These are phyloP conservation scores for Anisodus tanguticus DNA, from an alignment of 257 asterid species.

Conservation along the genomic window DNA sequence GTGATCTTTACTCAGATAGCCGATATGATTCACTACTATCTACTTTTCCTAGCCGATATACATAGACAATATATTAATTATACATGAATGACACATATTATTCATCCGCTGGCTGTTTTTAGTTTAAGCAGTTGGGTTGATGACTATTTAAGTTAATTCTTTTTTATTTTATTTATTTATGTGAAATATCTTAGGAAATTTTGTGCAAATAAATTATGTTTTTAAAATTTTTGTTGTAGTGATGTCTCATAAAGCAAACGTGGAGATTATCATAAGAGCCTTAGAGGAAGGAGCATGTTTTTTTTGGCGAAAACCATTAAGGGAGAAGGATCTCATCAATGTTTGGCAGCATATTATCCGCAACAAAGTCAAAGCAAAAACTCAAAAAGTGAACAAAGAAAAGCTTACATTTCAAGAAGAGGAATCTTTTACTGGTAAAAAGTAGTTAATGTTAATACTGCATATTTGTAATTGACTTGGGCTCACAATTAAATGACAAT, in stretches of 20 bases:
- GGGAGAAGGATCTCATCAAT: not conserved
- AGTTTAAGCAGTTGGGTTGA: too few relatives aligned
- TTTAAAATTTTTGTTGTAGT: not conserved
- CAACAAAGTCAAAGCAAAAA: not conserved
- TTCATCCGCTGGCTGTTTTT: too few relatives aligned
- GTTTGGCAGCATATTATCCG: constrained; percentile 36
- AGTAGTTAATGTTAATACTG: not conserved
- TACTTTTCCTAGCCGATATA: too few relatives aligned
- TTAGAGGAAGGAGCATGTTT: constrained; percentile 27
- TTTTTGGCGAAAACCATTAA: constrained; percentile 30
- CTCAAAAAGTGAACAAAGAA: not conserved
- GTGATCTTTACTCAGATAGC: too few relatives aligned
- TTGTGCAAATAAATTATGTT: not conserved
- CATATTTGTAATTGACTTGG: too few relatives aligned
- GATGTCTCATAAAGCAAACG: not conserved
- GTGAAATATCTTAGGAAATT: not conserved
- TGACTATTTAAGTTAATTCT: too few relatives aligned
- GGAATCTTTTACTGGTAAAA: not conserved
- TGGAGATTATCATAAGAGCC: constrained; percentile 19
- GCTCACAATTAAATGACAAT: too few relatives aligned
- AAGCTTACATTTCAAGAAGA: not conserved
- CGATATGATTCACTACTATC: too few relatives aligned
- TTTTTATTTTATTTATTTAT: too few relatives aligned
- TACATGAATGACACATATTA: too few relatives aligned
- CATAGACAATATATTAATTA: too few relatives aligned